Percentiles rank a stretch among this genome's conserved stretches.
Conservation (phyloP, 2,329 filamentous ascomycete genomes). For the Aaosphaeria arxii region DNA sequence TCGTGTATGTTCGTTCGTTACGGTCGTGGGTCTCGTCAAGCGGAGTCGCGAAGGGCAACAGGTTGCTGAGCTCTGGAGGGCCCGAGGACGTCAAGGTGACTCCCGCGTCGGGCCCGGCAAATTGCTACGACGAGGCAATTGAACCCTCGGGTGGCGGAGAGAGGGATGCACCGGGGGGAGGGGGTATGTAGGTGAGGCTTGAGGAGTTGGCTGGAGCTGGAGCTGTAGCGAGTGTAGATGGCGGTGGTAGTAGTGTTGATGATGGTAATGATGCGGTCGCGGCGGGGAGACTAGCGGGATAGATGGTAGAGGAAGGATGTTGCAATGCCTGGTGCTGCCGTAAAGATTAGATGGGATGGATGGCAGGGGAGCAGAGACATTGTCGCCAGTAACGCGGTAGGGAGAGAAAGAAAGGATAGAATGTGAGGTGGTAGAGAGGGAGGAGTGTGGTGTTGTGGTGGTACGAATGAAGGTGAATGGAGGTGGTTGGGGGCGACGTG, state of each 20-base stretch:
- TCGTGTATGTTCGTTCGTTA: slow-evolving; percentile 33
- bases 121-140: slow-evolving; percentile 4
- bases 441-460: not conserved
- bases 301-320: no score
- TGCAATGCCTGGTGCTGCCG: no score
- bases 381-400: not conserved
- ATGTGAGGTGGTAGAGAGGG: not conserved
- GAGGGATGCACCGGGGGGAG: not conserved
- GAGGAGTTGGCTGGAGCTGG: slow-evolving; percentile 2
- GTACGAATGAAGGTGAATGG: no score
- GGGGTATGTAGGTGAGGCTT: not conserved
- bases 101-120: slow-evolving; percentile 6
- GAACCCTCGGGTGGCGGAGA: slow-evolving; percentile 1
- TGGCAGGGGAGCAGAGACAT: slow-evolving; percentile 12
- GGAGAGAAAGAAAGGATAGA: no score
- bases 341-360: not conserved
- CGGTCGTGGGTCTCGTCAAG: slow-evolving; percentile 39
- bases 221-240: slow-evolving; percentile 1
- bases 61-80: slow-evolving; percentile 23
- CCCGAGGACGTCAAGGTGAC: slow-evolving; percentile 27
- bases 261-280: not conserved
- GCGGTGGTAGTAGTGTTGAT: not conserved
- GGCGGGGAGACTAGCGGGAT: no score
- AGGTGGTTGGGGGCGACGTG: no score
- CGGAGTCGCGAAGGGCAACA: slow-evolving; percentile 17